A percentile compares a stretch with the other conserved stretches of the same genome.
phyloP scores from a whole-genome alignment of 31 red algal species.

The Endocladia muricata region DNA sequence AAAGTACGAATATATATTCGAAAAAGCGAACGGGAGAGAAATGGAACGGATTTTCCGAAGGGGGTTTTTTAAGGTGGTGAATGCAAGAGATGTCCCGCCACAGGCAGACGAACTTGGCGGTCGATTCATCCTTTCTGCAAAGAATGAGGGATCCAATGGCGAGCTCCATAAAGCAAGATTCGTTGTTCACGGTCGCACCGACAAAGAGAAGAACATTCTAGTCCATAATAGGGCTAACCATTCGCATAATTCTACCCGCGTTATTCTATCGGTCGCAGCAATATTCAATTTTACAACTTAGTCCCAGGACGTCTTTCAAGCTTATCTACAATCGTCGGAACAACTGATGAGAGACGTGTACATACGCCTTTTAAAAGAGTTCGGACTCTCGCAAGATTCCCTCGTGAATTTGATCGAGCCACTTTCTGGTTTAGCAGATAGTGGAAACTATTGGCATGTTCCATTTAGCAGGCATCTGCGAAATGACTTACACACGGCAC shows the following conservation, averaged over 20 bases:
- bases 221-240: conserved; percentile 9
- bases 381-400: background rate
- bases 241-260: background rate
- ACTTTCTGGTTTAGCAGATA: conserved; percentile 45
- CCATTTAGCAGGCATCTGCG: conserved; percentile 33
- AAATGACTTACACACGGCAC: conserved; percentile 34
- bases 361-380: background rate
- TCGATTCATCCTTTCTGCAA: background rate
- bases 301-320: conserved; percentile 18
- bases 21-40: conserved; percentile 5
- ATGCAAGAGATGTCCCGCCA: background rate
- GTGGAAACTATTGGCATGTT: conserved; percentile 40
- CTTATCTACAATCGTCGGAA: conserved; percentile 1
- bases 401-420: conserved; percentile 7
- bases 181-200: conserved; percentile 3
- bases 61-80: background rate
- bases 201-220: conserved; percentile 8
- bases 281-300: background rate
- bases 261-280: background rate
- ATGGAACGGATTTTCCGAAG: background rate
- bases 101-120: background rate
- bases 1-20: background rate
- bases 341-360: conserved; percentile 1
- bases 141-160: background rate
- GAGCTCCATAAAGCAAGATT: conserved; percentile 4